Conservation (phyloP, 768 basidiomycete genomes). For the Trametes punicea region DNA sequence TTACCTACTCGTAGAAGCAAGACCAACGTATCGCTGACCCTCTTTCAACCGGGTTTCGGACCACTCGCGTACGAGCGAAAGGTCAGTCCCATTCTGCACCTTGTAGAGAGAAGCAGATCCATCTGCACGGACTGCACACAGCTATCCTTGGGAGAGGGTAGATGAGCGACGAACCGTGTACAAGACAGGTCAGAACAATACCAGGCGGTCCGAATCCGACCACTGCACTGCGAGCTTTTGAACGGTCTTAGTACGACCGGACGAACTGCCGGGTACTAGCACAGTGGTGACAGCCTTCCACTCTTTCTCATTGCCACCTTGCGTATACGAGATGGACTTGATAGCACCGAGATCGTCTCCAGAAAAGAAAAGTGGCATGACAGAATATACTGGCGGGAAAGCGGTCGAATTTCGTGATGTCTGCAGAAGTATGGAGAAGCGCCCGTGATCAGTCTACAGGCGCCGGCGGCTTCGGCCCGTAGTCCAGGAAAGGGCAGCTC, state of each 20-base stretch:
- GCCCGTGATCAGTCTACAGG: not conserved
- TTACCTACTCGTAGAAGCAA: conserved; percentile 50
- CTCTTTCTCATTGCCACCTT: conserved; percentile 29
- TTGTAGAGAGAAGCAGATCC: conserved; percentile 49
- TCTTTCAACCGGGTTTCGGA: conserved; percentile 56
- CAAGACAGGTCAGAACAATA: conserved; percentile 20
- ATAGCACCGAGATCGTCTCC: conserved; percentile 81
- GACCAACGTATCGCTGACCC: conserved; percentile 58
- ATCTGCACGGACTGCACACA: conserved; percentile 61
- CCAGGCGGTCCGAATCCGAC: conserved; percentile 17
- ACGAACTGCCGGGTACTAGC: conserved; percentile 21
- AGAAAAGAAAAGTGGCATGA: conserved; percentile 66
- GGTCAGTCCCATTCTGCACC: conserved; percentile 36
- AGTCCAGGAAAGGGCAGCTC: no score
- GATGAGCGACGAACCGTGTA: conserved; percentile 10
- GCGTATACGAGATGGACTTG: conserved; percentile 52
- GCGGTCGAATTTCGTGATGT: not conserved
- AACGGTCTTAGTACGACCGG: conserved; percentile 33
- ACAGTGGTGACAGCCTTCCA: conserved; percentile 35
- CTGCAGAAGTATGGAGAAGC: not conserved
- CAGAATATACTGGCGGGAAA: not conserved
- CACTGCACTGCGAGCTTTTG: conserved; percentile 36
- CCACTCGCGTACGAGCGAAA: conserved; percentile 51
- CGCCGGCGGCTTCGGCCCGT: not conserved
- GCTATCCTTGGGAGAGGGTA: conserved; percentile 46